phyloP scores from a whole-genome alignment of 495 filamentous ascomycete species.

The Amniculicola lignicola region DNA sequence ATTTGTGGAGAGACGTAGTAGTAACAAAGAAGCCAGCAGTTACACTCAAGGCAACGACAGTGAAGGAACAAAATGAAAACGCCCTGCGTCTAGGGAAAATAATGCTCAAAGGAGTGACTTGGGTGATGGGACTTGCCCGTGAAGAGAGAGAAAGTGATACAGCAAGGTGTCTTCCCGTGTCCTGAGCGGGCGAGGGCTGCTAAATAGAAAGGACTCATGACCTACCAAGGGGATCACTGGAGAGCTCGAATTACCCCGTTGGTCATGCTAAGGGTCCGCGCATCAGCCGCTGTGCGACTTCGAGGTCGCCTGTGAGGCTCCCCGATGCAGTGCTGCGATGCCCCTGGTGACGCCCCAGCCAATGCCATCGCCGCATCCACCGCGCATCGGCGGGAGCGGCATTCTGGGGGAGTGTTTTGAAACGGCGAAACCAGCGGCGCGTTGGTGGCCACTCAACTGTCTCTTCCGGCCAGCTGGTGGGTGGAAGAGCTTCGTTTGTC shows the following conservation, averaged over 20 bases:
- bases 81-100: slow-evolving; percentile 16
- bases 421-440: slow-evolving; percentile 4
- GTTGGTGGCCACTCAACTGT: not conserved
- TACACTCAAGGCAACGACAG: no score
- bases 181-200: not conserved
- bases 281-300: not conserved
- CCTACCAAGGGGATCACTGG: not conserved
- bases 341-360: not conserved
- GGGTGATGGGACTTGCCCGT: slow-evolving; percentile 8
- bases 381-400: slow-evolving; percentile 13
- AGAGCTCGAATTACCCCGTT: not conserved
- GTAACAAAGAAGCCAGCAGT: no score
- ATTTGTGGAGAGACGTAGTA: no score
- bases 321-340: not conserved
- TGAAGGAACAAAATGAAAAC: slow-evolving; percentile 15
- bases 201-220: not conserved
- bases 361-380: not conserved
- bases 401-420: slow-evolving; percentile 14
- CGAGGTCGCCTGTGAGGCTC: slow-evolving; percentile 5
- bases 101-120: slow-evolving; percentile 25
- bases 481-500: not conserved
- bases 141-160: slow-evolving; percentile 1
- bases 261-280: not conserved
- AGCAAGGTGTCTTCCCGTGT: not conserved
- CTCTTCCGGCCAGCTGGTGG: not conserved